Base-by-base conservation (phyloP, 768 basidiomycete species). In the Cyclocybe cylindracea region DNA sequence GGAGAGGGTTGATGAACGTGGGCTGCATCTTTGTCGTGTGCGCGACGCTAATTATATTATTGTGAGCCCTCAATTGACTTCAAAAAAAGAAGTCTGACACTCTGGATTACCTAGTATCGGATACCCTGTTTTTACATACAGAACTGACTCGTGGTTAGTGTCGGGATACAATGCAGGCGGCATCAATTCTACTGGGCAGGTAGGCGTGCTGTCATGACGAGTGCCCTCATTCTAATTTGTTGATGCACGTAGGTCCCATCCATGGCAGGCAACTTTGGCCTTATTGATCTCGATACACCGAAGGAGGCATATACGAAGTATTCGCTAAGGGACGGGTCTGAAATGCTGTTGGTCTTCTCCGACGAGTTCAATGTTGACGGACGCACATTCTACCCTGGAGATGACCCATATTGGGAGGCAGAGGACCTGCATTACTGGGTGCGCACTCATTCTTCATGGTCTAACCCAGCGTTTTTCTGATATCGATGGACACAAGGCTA, bases 401-500 rank as follows among this genome's bases (percentile, higher is more conserved):
- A 92, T 56, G 91, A 93, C 65, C 91, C 91, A 3, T 92, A 87
- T 60, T 89, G 88, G 87, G 86, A 90, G 63, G 87, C 90, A 35
- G 85, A 71, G 16, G 77, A 91, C 67, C 73, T 91, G 33, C 85
- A 91, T 65, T 91, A 91, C 61, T 91, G 89, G 87, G 83, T 84
- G 51, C 49, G 61, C 54, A 34, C 32, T 11, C n/a, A n/a, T 11
- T 16, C 16, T 43, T 24, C 5, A 14, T 35, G 7, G 24, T 39
- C 19, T 33, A 19, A 10, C 33, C 11, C 18, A 14, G 14, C 38
- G 37, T 33, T 19, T 36, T 14, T 44, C 43, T 11, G 38, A 40
- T 19, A 33, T 13, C 32, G 6, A 16, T 54, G 7, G 8, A 16
- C 76, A 71, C 73, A 38, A 77, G 77, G 66, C 78, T 47, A 85